Evolutionary conservation across 352 stramenopile species (phyloP), one percentile per base, ranked within the genome.

Genomic region (Pythium catenulatum): DNA sequence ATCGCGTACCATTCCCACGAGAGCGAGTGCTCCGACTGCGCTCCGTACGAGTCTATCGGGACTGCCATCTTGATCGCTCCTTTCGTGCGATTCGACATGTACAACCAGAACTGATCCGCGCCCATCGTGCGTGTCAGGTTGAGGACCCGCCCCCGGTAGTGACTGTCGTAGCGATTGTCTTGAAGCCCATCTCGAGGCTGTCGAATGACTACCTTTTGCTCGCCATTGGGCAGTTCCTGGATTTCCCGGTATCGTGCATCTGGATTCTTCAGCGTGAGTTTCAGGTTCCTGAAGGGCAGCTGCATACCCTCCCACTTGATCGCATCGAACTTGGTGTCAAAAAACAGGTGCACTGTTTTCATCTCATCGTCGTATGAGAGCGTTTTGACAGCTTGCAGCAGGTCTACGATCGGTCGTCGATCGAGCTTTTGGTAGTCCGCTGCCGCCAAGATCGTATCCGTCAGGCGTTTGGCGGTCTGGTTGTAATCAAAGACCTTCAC

Each of bases 281-380:
- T 66, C n/a, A 65, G 25, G 34, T n/a, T 39, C 5, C 76, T 59
- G 45, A 76, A 69, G 8, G 76, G 76, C 19, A 83, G 39, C 3
- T 21, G 17, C n/a, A 58, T 46, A 11, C 36, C 61, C 25, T 83
- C 58, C 30, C 41, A 83, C 15, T 21, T 21, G 23, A 69, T 58
- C 0, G 76, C 76, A 7, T 83, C 76, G 4, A 21, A 7, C 25
- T 72, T 70, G 4, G 46, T 68, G 23, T 76, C 39, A 36, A 83
- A 83, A 34, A 65, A 72, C 23, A 83, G 46, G 34, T 83, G 76
- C 7, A 83, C 41, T 3, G 76, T 15, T 17, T 83, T 52, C 2
- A 66, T 21, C 21, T 83, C 63, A 25, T 58, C 27, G 46, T 83
- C 76, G 61, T 83, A 83, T 4, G 61, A 48, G 46, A 69, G 32